These are phyloP conservation scores for Epichloe festucae DNA, from an alignment of 2,329 filamentous ascomycete species.

Conservation along the genomic window DNA sequence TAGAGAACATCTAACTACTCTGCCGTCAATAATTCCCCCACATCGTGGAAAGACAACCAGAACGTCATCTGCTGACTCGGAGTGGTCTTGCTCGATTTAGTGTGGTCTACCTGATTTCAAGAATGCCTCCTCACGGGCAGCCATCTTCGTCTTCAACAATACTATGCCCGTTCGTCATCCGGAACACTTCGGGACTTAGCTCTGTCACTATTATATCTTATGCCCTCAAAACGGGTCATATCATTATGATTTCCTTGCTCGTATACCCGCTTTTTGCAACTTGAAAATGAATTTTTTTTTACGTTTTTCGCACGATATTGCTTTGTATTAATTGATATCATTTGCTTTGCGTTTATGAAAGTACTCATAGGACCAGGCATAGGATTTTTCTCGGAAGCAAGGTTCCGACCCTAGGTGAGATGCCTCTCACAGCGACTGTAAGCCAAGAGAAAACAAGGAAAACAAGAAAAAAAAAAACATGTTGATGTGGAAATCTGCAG, in stretches of 20 bases:
- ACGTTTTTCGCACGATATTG: no score
- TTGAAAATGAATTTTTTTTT: no score
- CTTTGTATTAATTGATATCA: no score
- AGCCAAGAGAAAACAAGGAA: no score
- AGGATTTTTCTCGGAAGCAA: no score
- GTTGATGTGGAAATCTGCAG: no score
- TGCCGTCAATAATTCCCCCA: not conserved
- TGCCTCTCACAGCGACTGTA: no score
- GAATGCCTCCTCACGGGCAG: slow-evolving; percentile 6
- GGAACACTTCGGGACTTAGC: not conserved
- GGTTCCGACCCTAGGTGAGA: no score
- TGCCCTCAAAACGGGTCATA: not conserved
- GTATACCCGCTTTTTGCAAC: not conserved
- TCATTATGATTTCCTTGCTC: not conserved
- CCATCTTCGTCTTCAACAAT: slow-evolving; percentile 9
- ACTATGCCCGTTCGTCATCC: not conserved
- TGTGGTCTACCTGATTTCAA: slow-evolving; percentile 24
- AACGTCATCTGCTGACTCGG: slow-evolving; percentile 18
- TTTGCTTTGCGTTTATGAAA: no score
- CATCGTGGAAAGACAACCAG: slow-evolving; percentile 3
- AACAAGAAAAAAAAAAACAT: no score
- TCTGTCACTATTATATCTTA: not conserved
- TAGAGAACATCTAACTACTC: slow-evolving; percentile 66
- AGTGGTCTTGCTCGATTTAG: slow-evolving; percentile 15
- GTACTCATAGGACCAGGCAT: no score